Evolutionary conservation across 148 eudicot genomes (phyloP), one percentile per base, ranked within the genome.

Genomic region (Nepenthes gracilis): DNA sequence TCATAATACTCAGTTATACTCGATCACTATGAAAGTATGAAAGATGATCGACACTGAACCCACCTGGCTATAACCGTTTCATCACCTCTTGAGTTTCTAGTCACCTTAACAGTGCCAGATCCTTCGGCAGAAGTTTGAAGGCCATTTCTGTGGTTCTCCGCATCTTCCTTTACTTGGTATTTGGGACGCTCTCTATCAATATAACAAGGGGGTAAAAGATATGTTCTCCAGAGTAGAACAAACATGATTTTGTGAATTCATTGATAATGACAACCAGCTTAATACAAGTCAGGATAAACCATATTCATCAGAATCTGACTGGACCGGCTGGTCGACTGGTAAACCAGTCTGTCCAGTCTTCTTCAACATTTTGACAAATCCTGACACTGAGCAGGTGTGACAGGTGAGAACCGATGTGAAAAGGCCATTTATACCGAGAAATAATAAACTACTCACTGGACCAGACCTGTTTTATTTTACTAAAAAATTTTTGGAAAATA

Each of bases 121-220:
- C 82, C 84, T 73, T 81, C 97, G 61, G 67, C 83, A 33, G 69
- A 62, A 66, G 83, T 83, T 72, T 43, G 72, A 57, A 77, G 73
- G 61, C 85, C 90, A 70, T 65, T 75, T 67, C 77, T 73, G 54
- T 76, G 68, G 58, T 76, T 67, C 40, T 84, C 93, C 14, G 51
- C 76, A 73, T 88, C 94, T 57, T 88, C 92, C 71, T 81, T 83
- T 11, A 80, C 15, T 63, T 77, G 86, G 73, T 83, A 87, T 75
- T 85, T 92, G 33, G 96, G 97, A 5, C 97, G 79, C 67, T 92
- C 97, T 70, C 97, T 92, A 68, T 56, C 43, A 66, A 1, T 11
- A 49, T 49, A 49, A n/a, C 15, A 6, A 49, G 2, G 11, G 1
- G n/a, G 15, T 11, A 45, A 11, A 49, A 11, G 15, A 49, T 11